Base-by-base conservation (phyloP, 2,329 filamentous ascomycete genomes). In the Penicillium sp. region DNA sequence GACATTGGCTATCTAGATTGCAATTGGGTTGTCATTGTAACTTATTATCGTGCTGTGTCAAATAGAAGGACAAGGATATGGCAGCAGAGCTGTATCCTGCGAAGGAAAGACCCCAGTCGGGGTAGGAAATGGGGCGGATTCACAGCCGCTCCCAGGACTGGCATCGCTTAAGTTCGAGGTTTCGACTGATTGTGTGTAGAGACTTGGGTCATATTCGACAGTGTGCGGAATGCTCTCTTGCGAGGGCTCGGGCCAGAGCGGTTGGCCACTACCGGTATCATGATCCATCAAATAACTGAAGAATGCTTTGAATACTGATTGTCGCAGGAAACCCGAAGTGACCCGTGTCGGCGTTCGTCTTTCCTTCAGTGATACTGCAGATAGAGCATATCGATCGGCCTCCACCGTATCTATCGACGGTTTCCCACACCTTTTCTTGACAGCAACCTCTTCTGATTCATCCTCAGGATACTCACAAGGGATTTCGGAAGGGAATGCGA, bases 241-340 rank as follows among this genome's bases (percentile, higher is more conserved):
- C 29, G 16, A 24, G n/a, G 26, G 29, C 10, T 48, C 34, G 34
- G 34, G 34, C 34, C 34, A 37, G n/a, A 37, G 5, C 18, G 5
- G 34, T 16, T 37, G 34, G 11, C 34, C 34, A 37, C 34, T 24
- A 11, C n/a, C 31, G 31, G 23, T 37, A 36, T 48, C 45, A 36
- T 21, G 47, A 23, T 49, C 36, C 18, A 40, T 18, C 29, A 47
- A 42, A 43, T 42, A 51, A 26, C 47, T 19, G 34, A 51, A 55
- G 52, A 54, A 54, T n/a, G 52, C 42, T 16, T 31, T 43, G 34
- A 56, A 56, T n/a, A 56, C 54, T 14, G 42, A 53, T 28, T 31
- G 26, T n/a, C 54, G 50, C 6, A 53, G 50, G 24, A 56, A 56
- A 26, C 23, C 51, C 16, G 52, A 46, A n/a, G 43, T 51, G 11